Conservation (phyloP, 2,329 filamentous ascomycete genomes). For the Trichocomaceae sp. region DNA sequence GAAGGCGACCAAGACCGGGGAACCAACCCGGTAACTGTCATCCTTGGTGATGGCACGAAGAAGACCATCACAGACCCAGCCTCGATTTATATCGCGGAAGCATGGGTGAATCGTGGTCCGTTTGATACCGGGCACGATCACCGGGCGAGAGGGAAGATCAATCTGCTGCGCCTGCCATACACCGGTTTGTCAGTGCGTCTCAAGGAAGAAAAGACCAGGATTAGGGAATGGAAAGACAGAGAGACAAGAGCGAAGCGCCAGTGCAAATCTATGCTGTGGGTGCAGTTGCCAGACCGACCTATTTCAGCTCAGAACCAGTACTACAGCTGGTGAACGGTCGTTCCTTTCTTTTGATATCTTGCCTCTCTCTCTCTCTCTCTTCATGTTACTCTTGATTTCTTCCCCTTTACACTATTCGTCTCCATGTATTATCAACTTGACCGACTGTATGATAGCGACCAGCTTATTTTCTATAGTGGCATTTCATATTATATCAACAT, state of each 20-base stretch:
- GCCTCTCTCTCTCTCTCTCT: not conserved
- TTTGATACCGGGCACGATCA: constrained; percentile 58
- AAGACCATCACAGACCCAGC: constrained; percentile 66
- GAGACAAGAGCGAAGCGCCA: constrained; percentile 71
- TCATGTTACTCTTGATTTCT: no score
- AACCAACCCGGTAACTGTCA: constrained; percentile 51
- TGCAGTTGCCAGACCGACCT: constrained; percentile 77
- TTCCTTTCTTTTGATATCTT: not conserved
- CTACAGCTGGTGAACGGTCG: constrained; percentile 78
- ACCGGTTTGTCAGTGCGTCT: constrained; percentile 73
- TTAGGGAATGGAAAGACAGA: constrained; percentile 71
- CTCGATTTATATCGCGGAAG: constrained; percentile 83
- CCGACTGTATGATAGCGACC: constrained; percentile 11
- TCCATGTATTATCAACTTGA: not conserved
- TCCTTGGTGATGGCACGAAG: constrained; percentile 67
- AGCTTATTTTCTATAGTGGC: not conserved
- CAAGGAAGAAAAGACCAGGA: constrained; percentile 88
- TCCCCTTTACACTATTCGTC: no score
- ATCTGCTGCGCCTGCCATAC: constrained; percentile 62
- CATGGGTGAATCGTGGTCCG: constrained; percentile 78
- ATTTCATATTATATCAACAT: not conserved
- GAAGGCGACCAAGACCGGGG: constrained; percentile 17
- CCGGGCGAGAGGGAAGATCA: constrained; percentile 67
- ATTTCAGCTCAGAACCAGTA: constrained; percentile 80
- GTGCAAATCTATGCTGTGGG: constrained; percentile 71